Evolutionary conservation across 345 rosid genomes (phyloP).

Genomic region (Draba incana): DNA sequence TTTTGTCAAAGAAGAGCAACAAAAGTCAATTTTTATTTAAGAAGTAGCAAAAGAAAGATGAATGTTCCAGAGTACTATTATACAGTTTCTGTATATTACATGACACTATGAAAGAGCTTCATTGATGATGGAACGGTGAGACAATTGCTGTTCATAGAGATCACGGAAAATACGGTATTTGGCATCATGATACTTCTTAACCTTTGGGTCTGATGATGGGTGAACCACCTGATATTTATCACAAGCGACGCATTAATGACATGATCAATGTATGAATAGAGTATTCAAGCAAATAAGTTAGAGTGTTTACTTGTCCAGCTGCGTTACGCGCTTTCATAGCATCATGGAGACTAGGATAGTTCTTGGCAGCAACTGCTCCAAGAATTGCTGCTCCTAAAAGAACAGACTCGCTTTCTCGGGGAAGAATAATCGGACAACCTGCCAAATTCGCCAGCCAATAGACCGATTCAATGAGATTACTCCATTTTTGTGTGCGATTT

Average conservation of each 20-base stretch:
- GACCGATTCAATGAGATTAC: not conserved
- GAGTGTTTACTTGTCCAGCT: conserved; percentile 72
- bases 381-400: conserved; percentile 95
- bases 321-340: conserved; percentile 89
- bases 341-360: conserved; percentile 62
- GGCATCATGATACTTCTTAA: conserved; percentile 91
- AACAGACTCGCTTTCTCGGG: conserved; percentile 85
- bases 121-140: conserved; percentile 69
- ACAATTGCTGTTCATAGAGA: conserved; percentile 75
- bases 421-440: conserved; percentile 92
- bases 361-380: conserved; percentile 86
- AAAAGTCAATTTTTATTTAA: not conserved
- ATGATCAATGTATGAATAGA: not conserved
- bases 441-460: conserved; percentile 26
- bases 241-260: not conserved
- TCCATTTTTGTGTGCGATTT: not conserved
- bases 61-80: conserved; percentile 18
- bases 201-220: conserved; percentile 74
- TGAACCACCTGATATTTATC: conserved; percentile 61
- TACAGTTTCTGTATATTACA: conserved; percentile 10
- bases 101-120: conserved; percentile 59
- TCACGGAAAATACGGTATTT: conserved; percentile 76
- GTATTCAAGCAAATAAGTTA: not conserved
- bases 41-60: conserved; percentile 9
- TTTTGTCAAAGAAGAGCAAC: conserved; percentile 9